These are phyloP conservation scores for Gomphus bonarii DNA, from an alignment of 1,284 basidiomycete genomes.

Conservation along the genomic window DNA sequence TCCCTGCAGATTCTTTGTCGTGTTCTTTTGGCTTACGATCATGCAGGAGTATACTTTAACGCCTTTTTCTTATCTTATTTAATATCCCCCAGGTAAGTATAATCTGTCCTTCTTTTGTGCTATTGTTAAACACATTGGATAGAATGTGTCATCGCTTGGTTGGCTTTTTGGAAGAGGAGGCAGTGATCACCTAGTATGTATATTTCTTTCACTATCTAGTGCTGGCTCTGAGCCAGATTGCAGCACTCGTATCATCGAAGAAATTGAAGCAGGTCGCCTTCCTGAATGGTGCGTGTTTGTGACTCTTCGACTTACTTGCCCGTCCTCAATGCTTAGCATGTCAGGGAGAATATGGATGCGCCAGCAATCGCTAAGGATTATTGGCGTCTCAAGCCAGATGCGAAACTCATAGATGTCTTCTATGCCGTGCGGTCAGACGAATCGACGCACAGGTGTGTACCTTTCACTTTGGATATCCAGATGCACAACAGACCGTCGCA, in stretches of 20 bases:
- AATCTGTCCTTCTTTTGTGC: neutral
- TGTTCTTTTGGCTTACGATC: neutral
- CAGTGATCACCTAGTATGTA: slow-evolving; percentile 76
- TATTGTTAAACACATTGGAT: neutral
- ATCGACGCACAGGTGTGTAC: slow-evolving; percentile 52
- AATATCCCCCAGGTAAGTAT: slow-evolving; percentile 46
- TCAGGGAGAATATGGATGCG: slow-evolving; percentile 52
- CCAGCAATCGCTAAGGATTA: slow-evolving; percentile 91
- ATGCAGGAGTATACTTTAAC: slow-evolving; percentile 75
- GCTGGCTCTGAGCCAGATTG: slow-evolving; percentile 1
- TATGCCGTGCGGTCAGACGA: slow-evolving; percentile 91
- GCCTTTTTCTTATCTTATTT: slow-evolving; percentile 53
- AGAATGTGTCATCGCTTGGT: slow-evolving; percentile 88
- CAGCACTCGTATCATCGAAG: slow-evolving; percentile 74
- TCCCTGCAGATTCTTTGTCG: neutral
- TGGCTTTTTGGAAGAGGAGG: slow-evolving; percentile 92
- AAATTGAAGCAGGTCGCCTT: slow-evolving; percentile 77
- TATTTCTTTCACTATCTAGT: neutral
- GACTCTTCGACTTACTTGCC: neutral
- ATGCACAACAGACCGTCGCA: neutral
- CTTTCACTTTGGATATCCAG: neutral
- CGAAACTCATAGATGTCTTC: slow-evolving; percentile 80
- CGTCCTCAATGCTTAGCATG: slow-evolving; percentile 1
- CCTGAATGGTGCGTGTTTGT: slow-evolving; percentile 64
- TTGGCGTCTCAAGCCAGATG: slow-evolving; percentile 71